Evolutionary conservation across 805 yeast species (phyloP), one percentile per base, ranked within the genome.

Genomic region (Zygosaccharomyces bailii): DNA sequence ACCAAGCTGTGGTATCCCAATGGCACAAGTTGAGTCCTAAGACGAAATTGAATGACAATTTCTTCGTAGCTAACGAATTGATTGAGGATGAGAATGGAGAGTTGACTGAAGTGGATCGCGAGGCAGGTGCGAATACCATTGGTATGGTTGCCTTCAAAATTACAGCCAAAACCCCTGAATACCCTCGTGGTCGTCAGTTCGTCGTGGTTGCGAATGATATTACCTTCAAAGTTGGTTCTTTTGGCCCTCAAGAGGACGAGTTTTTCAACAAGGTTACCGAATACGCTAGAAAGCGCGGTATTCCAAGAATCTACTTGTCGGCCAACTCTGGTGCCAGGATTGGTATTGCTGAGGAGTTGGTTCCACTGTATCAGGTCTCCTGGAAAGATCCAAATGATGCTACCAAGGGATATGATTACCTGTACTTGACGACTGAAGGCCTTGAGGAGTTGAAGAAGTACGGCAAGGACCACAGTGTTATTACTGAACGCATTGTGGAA

Each of bases 241-340:
- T 93, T 60, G 99, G 99, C 59, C 99, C 99, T 18, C 83, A 78
- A 58, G 99, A 93, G 71, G 99, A 93, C 70, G 75, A 73, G 45
- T 93, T 83, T 74, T 93, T 93, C 77, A 79, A 86, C 74, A 82
- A 84, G 64, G 96, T 90, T 53, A 93, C 99, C 27, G 95, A 89
- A 61, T 77, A 82, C 55, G 96, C 98, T 25, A 80, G 96, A 71
- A 74, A 79, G 62, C 76, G 82, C 53, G 99, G 99, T 49, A 82
- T 93, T 56, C 99, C 99, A 62, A 78, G 99, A 72, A 79, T 93
- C 45, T 93, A 93, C 70, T 74, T 93, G 56, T 87, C 97, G 57
- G 99, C 99, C 21, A 93, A 93, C 78, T 90, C 98, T 49, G 99
- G 99, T 75, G 99, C 99, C 37, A 82, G 99, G 74, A 86, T 93